Base-by-base conservation (phyloP, 176 grass and related monocot genomes). In the Triticum timopheevii region DNA sequence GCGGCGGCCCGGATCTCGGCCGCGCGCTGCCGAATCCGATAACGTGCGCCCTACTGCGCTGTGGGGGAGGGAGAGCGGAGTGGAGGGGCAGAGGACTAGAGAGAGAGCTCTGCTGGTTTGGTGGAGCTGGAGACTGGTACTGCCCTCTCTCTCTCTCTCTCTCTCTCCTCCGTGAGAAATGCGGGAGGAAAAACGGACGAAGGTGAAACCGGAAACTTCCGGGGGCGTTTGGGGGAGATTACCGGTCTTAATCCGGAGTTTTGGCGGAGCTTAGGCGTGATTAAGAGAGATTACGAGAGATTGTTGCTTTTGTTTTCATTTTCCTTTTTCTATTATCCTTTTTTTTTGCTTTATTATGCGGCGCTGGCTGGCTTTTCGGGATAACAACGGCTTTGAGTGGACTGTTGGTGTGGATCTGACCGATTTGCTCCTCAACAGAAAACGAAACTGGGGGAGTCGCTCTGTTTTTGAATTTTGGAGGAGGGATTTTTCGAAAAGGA, bases 81-180 rank as follows among this genome's bases (percentile, higher is more conserved):
- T 91, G 75, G 90, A 82, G 82, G 86, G 49, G 81, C 67, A 72
- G 85, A 87, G 84, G 88, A 90, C 79, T 86, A 90, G 47, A 74
- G 75, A 40, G 25, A 75, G 25, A 17, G 61, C 61, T 64, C 82
- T 44, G 63, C 52, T 66, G 82, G 86, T 91, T 64, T 52, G 88
- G 64, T 76, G 68, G 38, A 52, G 79, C 71, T 68, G 62, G 20
- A 59, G 56, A 19, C 76, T 74, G 83, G 36, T 47, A 25, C 40
- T 67, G 61, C 49, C 10, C 19, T 12, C 10, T 12, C 31, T 31
- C 31, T 31, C 45, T 13, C 12, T 2, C 22, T 13, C 38, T 36
- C 64, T 70, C 36, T 25, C 39, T 44, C 20, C 69, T 81, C 39
- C 40, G 64, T 61, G 69, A 61, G 52, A 79, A 79, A 84, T 8